phyloP scores from a whole-genome alignment of 164 flowering plant species.

The Nymphaea thermarum region DNA sequence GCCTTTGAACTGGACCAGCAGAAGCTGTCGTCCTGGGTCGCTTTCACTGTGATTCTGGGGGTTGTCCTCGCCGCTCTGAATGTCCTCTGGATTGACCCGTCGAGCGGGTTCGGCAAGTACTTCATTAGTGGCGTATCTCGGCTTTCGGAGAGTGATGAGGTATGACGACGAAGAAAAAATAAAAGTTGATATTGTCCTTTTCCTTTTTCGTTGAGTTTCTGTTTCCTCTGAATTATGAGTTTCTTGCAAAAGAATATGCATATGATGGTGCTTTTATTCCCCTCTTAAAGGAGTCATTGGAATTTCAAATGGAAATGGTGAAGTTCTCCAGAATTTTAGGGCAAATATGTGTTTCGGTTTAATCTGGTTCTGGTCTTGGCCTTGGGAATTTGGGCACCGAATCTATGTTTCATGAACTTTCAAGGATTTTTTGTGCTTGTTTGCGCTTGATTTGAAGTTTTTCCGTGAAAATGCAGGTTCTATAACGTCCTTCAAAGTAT shows the following conservation, averaged over 20 bases:
- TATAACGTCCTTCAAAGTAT: too few relatives aligned
- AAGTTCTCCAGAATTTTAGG: neutral
- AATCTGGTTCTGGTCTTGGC: neutral
- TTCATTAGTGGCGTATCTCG: conserved; percentile 46
- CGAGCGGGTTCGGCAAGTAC: conserved; percentile 46
- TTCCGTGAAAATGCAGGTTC: too few relatives aligned
- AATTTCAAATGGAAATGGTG: neutral
- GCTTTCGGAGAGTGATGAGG: conserved; percentile 75
- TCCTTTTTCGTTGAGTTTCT: neutral
- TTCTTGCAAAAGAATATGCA: neutral
- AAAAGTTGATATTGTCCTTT: neutral
- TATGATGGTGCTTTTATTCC: too few relatives aligned
- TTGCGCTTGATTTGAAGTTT: too few relatives aligned
- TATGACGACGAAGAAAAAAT: conserved; percentile 4
- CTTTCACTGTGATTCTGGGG: conserved; percentile 56
- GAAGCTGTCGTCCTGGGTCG: conserved; percentile 75
- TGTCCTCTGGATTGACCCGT: conserved; percentile 69
- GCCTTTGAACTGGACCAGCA: conserved; percentile 51
- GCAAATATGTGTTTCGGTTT: neutral
- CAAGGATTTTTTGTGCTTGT: neutral
- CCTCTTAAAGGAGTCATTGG: neutral
- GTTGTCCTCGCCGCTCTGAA: conserved; percentile 58
- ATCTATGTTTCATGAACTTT: neutral
- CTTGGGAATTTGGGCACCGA: neutral
- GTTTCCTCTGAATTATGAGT: neutral